Conservation (phyloP, 768 basidiomycete genomes). For the Suillus ampliporus region DNA sequence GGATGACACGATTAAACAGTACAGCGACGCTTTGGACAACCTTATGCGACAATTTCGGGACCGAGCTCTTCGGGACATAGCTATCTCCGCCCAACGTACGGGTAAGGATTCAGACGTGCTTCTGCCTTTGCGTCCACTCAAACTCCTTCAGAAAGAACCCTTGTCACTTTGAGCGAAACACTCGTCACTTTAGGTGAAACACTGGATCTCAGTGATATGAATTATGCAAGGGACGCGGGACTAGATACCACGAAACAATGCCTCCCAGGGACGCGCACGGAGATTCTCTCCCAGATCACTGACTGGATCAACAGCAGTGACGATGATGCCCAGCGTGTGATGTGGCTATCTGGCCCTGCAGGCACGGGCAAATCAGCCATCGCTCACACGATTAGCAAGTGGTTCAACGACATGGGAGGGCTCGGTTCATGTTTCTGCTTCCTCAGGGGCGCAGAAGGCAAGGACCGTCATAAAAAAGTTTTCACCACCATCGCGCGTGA, state of each 20-base stretch:
- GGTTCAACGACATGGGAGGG: too few species aligned
- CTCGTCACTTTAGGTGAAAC: too few species aligned
- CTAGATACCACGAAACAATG: constrained; percentile 14
- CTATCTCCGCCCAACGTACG: neutral
- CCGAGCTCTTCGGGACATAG: too few species aligned
- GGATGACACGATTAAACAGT: too few species aligned
- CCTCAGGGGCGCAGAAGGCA: too few species aligned
- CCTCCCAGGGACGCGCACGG: constrained; percentile 20
- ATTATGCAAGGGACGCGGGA: constrained; percentile 2
- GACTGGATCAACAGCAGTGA: constrained; percentile 15
- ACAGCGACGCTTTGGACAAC: too few species aligned
- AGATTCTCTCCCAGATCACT: constrained; percentile 19
- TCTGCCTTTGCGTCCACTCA: neutral
- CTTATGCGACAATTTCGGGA: too few species aligned
- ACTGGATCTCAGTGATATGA: neutral
- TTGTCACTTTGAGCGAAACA: too few species aligned
- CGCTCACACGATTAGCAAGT: too few species aligned
- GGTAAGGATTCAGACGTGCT: neutral
- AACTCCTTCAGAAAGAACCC: too few species aligned
- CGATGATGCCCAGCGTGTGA: constrained; percentile 13
- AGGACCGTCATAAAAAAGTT: neutral
- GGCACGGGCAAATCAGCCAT: too few species aligned
- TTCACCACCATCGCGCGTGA: constrained; percentile 1
- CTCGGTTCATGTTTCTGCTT: constrained; percentile 7
- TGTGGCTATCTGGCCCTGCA: constrained; percentile 32